A percentile compares a stretch with the other conserved stretches of the same genome.
These are phyloP conservation scores for Fusarium drepaniforme DNA, from an alignment of 2,329 filamentous ascomycete species.

Conservation along the genomic window DNA sequence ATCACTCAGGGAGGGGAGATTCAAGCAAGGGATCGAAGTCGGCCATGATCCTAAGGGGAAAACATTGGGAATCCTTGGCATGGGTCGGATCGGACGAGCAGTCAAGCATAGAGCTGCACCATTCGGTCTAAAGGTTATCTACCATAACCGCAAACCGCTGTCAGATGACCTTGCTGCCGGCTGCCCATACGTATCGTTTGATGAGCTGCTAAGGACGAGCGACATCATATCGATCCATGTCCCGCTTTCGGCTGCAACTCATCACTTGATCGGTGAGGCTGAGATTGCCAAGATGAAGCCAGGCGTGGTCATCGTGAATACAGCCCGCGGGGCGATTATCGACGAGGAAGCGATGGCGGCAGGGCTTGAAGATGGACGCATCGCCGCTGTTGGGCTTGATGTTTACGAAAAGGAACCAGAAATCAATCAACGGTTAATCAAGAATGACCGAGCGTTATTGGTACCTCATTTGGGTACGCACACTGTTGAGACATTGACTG, in stretches of 20 bases:
- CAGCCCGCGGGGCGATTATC: conserved; percentile 67
- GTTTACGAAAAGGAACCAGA: conserved; percentile 70
- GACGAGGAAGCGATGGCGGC: conserved; percentile 67
- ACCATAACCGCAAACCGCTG: conserved; percentile 64
- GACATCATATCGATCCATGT: conserved; percentile 68
- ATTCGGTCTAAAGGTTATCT: conserved; percentile 69
- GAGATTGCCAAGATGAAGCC: conserved; percentile 67
- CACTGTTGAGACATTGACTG: conserved; percentile 62
- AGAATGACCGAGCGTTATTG: conserved; percentile 70
- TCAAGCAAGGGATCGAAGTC: conserved; percentile 65
- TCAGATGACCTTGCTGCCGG: conserved; percentile 55
- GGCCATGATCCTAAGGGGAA: conserved; percentile 79
- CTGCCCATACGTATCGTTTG: conserved; percentile 65
- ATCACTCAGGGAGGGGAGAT: conserved; percentile 69
- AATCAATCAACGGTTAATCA: conserved; percentile 70
- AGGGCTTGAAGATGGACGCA: conserved; percentile 65
- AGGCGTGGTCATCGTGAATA: conserved; percentile 69
- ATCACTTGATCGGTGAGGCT: conserved; percentile 62
- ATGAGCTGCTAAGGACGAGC: conserved; percentile 63
- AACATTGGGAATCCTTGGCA: conserved; percentile 68
- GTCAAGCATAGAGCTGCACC: conserved; percentile 60
- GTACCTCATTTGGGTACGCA: conserved; percentile 77
- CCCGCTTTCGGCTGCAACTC: conserved; percentile 62
- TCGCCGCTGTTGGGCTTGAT: conserved; percentile 67
- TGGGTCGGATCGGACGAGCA: conserved; percentile 69